Evolutionary conservation across 352 stramenopile genomes (phyloP).

Genomic region (Globisporangium camurandrum): DNA sequence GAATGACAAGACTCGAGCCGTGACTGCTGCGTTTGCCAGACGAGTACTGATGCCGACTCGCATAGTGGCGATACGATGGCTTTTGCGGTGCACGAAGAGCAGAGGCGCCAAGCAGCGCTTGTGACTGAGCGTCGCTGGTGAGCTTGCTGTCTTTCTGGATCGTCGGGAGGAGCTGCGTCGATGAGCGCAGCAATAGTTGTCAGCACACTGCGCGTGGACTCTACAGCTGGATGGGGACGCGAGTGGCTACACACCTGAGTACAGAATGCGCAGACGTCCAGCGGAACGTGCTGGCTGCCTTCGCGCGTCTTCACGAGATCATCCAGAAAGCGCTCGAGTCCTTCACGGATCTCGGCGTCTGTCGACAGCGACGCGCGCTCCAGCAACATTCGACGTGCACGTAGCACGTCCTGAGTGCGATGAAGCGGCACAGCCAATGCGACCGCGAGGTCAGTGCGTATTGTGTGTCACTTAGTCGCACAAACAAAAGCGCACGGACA

Average conservation of each 20-base stretch:
- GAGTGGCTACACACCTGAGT: slow-evolving; percentile 12
- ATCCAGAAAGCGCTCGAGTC: slow-evolving; percentile 39
- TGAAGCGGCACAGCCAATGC: not conserved
- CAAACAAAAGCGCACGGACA: no score
- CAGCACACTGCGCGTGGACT: not conserved
- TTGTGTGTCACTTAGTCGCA: not conserved
- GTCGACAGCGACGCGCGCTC: slow-evolving; percentile 20
- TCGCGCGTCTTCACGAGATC: slow-evolving; percentile 25
- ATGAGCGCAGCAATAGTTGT: not conserved
- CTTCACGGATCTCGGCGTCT: slow-evolving; percentile 19
- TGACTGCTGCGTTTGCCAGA: slow-evolving; percentile 6
- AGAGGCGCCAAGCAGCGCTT: no score
- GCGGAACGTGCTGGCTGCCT: slow-evolving; percentile 19
- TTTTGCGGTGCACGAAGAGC: no score
- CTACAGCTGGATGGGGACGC: not conserved
- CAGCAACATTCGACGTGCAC: slow-evolving; percentile 43
- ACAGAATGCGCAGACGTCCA: slow-evolving; percentile 47
- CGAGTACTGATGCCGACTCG: slow-evolving; percentile 5
- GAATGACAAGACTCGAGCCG: slow-evolving; percentile 46
- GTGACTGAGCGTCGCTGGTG: slow-evolving; percentile 24
- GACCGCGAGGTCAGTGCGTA: slow-evolving; percentile 4
- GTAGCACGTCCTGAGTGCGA: slow-evolving; percentile 36
- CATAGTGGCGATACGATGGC: no score
- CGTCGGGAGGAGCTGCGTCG: slow-evolving; percentile 35
- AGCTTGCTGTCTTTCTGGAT: slow-evolving; percentile 32